phyloP scores from a whole-genome alignment of 2,329 filamentous ascomycete genomes.

The Laburnicola sp. region DNA sequence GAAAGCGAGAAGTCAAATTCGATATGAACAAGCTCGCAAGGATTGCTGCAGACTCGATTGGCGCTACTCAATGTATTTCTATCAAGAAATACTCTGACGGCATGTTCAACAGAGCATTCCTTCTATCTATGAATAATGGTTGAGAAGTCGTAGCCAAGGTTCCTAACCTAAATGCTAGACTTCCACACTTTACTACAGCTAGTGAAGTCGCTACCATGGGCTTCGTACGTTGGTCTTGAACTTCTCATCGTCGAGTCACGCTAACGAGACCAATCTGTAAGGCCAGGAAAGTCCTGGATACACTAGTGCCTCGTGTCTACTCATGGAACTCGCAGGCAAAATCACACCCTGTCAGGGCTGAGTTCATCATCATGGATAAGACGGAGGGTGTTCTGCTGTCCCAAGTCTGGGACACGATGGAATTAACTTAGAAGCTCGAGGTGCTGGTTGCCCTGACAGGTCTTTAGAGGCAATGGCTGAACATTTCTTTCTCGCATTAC shows the following conservation, averaged over 20 bases:
- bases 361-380: constrained; percentile 42
- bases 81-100: constrained; percentile 39
- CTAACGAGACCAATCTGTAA: constrained; percentile 15
- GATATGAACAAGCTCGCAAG: constrained; percentile 33
- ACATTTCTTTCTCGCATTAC: constrained; percentile 32
- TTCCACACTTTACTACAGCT: constrained; percentile 40
- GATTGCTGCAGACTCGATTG: constrained; percentile 28
- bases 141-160: constrained; percentile 42
- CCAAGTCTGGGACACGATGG: constrained; percentile 35
- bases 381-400: constrained; percentile 33
- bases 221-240: constrained; percentile 25
- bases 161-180: constrained; percentile 44
- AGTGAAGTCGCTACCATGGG: constrained; percentile 47
- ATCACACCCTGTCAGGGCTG: constrained; percentile 34
- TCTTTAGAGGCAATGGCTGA: constrained; percentile 28
- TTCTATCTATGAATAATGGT: constrained; percentile 44
- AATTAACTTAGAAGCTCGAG: constrained; percentile 8
- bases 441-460: constrained; percentile 21
- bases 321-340: constrained; percentile 38
- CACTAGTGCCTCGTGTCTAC: constrained; percentile 38
- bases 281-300: constrained; percentile 33
- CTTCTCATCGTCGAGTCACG: neutral
- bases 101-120: constrained; percentile 40
- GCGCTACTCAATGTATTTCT: constrained; percentile 27
- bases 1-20: constrained; percentile 30